phyloP scores from a whole-genome alignment of 345 rosid genomes.

The Cardamine resedifolia region DNA sequence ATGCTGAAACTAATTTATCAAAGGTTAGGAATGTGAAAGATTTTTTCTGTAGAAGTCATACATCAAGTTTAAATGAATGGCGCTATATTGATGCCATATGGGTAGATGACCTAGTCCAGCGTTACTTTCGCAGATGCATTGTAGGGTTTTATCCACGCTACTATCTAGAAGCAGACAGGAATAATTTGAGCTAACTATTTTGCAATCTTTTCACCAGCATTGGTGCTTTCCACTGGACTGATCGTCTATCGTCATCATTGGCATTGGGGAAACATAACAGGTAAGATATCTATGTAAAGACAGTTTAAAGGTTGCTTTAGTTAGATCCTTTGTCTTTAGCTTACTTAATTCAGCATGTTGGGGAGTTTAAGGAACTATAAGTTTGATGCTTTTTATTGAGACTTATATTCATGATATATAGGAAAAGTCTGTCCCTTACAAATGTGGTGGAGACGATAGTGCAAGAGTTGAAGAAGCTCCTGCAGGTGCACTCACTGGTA shows the following conservation, averaged over 20 bases:
- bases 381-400: conserved; percentile 3
- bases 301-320: background rate
- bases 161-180: background rate
- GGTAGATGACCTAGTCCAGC: conserved; percentile 17
- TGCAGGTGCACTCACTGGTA: conserved; percentile 6
- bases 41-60: background rate
- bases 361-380: background rate
- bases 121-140: conserved; percentile 1
- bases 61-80: background rate
- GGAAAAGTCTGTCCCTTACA: conserved; percentile 69
- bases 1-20: background rate
- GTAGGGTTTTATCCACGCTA: background rate
- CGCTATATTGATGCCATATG: conserved; percentile 11
- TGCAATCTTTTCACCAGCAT: conserved; percentile 46
- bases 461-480: conserved; percentile 64
- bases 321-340: background rate
- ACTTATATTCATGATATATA: conserved; percentile 25
- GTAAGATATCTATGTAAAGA: conserved; percentile 36
- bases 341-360: background rate
- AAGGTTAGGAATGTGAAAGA: background rate
- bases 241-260: conserved; percentile 62
- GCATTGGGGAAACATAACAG: conserved; percentile 45
- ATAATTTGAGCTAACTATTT: conserved; percentile 23
- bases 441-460: conserved; percentile 59
- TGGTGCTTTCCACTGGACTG: conserved; percentile 91